These are phyloP conservation scores for Xenoacremonium recifei DNA, from an alignment of 2,329 filamentous ascomycete species.

Conservation along the genomic window DNA sequence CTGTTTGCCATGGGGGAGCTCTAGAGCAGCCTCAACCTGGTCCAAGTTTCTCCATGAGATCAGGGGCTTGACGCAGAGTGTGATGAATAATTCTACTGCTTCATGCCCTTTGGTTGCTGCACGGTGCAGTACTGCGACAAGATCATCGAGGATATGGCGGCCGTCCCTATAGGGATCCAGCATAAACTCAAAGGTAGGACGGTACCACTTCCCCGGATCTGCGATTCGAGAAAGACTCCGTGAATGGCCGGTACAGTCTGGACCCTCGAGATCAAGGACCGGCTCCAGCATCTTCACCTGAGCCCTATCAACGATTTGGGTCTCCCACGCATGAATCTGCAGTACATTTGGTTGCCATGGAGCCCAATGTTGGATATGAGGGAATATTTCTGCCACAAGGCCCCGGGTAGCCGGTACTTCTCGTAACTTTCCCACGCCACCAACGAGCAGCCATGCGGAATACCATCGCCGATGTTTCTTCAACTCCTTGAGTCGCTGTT, in stretches of 20 bases:
- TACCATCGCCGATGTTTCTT: constrained; percentile 2
- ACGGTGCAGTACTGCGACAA: constrained; percentile 7
- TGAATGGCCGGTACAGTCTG: constrained; percentile 7
- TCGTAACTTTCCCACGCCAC: constrained; percentile 1
- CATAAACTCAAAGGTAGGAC: too few relatives aligned
- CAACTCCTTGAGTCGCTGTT: constrained; percentile 4
- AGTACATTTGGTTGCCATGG: constrained; percentile 5
- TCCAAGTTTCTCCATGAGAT: constrained; percentile 7
- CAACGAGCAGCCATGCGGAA: constrained; percentile 5
- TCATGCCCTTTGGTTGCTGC: constrained; percentile 5
- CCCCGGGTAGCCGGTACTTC: neutral
- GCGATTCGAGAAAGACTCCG: too few relatives aligned
- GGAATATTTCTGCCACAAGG: constrained; percentile 6
- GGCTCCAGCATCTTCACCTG: constrained; percentile 1
- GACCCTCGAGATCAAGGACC: constrained; percentile 10
- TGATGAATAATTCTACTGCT: constrained; percentile 6
- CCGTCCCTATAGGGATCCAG: constrained; percentile 6
- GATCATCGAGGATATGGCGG: constrained; percentile 6
- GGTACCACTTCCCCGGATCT: too few relatives aligned
- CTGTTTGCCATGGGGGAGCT: neutral
- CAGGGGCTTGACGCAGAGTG: constrained; percentile 7
- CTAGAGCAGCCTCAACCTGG: constrained; percentile 6
- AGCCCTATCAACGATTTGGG: neutral
- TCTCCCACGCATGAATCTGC: constrained; percentile 10
- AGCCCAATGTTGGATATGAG: constrained; percentile 6